A percentile compares a stretch with the other conserved stretches of the same genome.
Conservation (phyloP, 495 filamentous ascomycete species). For the Hypoxylon intermedium region DNA sequence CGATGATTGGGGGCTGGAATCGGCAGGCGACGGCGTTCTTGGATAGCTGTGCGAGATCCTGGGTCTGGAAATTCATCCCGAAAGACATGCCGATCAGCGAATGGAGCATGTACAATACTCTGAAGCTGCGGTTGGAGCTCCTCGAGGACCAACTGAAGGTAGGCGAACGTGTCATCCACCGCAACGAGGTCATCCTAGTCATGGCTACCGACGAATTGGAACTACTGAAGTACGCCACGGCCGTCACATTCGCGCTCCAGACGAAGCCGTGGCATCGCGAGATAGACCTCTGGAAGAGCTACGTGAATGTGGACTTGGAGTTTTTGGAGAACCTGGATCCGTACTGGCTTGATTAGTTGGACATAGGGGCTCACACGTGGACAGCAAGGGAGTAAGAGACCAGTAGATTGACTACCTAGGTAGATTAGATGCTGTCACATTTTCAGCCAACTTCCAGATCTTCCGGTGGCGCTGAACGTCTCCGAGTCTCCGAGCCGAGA, state of each 20-base stretch:
- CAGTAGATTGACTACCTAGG: too few species aligned
- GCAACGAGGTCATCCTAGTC: slow-evolving; percentile 53
- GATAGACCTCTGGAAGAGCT: slow-evolving; percentile 62
- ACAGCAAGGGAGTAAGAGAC: too few species aligned
- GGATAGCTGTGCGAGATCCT: slow-evolving; percentile 50
- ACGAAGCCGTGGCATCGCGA: slow-evolving; percentile 60
- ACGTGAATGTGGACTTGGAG: slow-evolving; percentile 56
- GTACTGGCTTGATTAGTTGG: slow-evolving; percentile 50
- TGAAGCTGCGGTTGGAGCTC: slow-evolving; percentile 41
- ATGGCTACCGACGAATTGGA: slow-evolving; percentile 56
- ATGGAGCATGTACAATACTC: slow-evolving; percentile 51
- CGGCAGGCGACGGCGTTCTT: slow-evolving; percentile 45
- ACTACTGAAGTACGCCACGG: slow-evolving; percentile 47
- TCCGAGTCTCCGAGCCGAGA: slow-evolving; percentile 37
- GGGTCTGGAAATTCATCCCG: slow-evolving; percentile 59
- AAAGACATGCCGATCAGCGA: slow-evolving; percentile 58
- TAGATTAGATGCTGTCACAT: background rate
- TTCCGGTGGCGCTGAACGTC: slow-evolving; percentile 8
- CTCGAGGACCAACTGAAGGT: slow-evolving; percentile 40
- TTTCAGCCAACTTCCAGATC: background rate
- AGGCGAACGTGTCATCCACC: slow-evolving; percentile 47
- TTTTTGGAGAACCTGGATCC: slow-evolving; percentile 53
- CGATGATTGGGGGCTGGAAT: slow-evolving; percentile 51
- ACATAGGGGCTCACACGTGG: too few species aligned
- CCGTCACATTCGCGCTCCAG: slow-evolving; percentile 55